Evolutionary conservation across 805 yeast species (phyloP).

Genomic region (Brettanomyces custersianus): DNA sequence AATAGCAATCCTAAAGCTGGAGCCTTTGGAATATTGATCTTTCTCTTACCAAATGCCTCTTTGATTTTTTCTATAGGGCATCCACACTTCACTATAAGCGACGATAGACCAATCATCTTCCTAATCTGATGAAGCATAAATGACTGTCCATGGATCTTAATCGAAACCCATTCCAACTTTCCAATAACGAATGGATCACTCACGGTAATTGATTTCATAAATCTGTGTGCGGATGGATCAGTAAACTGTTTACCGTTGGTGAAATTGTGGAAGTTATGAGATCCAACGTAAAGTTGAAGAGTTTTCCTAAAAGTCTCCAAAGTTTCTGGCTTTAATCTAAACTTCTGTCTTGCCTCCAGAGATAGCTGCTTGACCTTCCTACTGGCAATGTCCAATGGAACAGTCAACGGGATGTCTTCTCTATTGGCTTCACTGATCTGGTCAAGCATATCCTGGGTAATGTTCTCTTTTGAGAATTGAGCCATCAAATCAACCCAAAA

Average conservation of each 20-base stretch:
- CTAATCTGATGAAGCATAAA: constrained; percentile 98
- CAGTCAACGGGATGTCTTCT: constrained; percentile 27
- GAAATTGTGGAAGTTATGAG: constrained; percentile 67
- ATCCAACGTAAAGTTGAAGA: constrained; percentile 68
- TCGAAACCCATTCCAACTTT: constrained; percentile 92
- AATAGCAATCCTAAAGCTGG: constrained; percentile 89
- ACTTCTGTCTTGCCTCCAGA: constrained; percentile 56
- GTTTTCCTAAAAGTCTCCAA: constrained; percentile 57
- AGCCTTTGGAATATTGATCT: constrained; percentile 90
- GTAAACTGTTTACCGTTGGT: constrained; percentile 50
- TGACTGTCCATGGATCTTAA: constrained; percentile 95
- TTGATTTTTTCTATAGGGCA: constrained; percentile 68
- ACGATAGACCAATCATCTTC: constrained; percentile 95
- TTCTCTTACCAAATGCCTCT: constrained; percentile 66
- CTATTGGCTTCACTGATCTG: constrained; percentile 28
- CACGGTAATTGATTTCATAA: constrained; percentile 69
- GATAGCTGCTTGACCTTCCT: constrained; percentile 55
- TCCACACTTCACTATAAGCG: constrained; percentile 76
- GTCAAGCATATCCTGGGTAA: constrained; percentile 30
- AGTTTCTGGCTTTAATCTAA: constrained; percentile 55
- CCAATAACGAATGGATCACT: constrained; percentile 87
- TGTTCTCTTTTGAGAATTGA: constrained; percentile 29
- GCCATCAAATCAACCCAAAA: constrained; percentile 57
- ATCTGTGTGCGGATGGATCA: constrained; percentile 80
- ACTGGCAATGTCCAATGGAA: constrained; percentile 24